A percentile compares a stretch with the other conserved stretches of the same genome.
These are phyloP conservation scores for Candida tallmaniae DNA, from an alignment of 805 yeast species.

Conservation along the genomic window DNA sequence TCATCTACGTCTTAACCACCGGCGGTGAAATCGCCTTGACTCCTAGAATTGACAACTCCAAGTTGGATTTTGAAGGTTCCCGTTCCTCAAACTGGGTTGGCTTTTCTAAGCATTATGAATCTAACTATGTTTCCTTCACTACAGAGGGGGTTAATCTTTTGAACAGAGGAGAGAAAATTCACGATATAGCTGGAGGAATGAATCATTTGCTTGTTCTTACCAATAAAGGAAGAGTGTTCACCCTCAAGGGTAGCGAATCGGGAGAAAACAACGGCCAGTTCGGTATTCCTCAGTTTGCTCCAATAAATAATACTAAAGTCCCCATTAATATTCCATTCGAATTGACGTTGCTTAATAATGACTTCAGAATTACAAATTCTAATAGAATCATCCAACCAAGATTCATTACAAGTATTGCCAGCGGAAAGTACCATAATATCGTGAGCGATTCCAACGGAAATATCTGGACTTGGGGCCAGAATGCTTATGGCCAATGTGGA, in stretches of 20 bases:
- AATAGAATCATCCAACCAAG: conserved; percentile 34
- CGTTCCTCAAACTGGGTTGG: conserved; percentile 22
- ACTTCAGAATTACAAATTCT: conserved; percentile 17
- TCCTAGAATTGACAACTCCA: conserved; percentile 20
- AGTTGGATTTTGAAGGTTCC: conserved; percentile 13
- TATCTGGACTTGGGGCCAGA: conserved; percentile 84
- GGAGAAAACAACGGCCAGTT: conserved; percentile 64
- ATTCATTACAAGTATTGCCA: conserved; percentile 53
- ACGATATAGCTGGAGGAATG: conserved; percentile 54
- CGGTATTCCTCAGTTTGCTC: conserved; percentile 73
- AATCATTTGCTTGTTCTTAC: conserved; percentile 67
- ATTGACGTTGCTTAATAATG: conserved; percentile 54
- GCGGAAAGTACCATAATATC: conserved; percentile 71
- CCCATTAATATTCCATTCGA: conserved; percentile 36
- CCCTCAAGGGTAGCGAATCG: conserved; percentile 53
- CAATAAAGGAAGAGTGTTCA: conserved; percentile 54
- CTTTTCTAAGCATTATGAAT: conserved; percentile 5
- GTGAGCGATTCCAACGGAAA: conserved; percentile 64
- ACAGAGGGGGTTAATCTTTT: neutral
- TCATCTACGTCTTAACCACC: conserved; percentile 37
- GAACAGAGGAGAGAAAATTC: conserved; percentile 30
- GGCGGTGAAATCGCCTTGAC: conserved; percentile 34
- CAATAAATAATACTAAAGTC: conserved; percentile 28
- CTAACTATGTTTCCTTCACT: conserved; percentile 9
- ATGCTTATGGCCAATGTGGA: conserved; percentile 82